Conservation (phyloP, 192 early-diverging fungal species). For the Umbelopsis ramanniana region DNA sequence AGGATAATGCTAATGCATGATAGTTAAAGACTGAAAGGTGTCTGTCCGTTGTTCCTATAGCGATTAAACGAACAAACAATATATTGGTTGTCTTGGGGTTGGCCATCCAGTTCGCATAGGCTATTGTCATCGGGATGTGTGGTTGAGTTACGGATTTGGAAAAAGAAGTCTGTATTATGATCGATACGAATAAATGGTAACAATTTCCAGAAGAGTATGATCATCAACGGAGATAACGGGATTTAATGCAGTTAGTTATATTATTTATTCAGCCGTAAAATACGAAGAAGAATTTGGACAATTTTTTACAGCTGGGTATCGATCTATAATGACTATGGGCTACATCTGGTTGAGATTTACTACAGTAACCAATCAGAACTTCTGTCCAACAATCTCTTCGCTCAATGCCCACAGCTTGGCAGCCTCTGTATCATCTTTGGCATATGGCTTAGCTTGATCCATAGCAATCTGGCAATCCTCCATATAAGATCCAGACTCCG, state of each 20-base stretch:
- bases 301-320: too few relatives aligned
- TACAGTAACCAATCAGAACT: background rate
- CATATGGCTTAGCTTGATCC: background rate
- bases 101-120: too few relatives aligned
- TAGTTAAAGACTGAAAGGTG: constrained; percentile 17
- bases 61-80: constrained; percentile 41
- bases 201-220: too few relatives aligned
- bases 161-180: too few relatives aligned
- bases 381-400: background rate
- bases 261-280: background rate
- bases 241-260: too few relatives aligned
- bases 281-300: background rate
- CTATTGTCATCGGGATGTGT: too few relatives aligned
- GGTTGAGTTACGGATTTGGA: too few relatives aligned
- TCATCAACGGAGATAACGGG: too few relatives aligned
- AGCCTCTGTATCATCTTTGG: background rate
- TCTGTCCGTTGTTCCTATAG: constrained; percentile 5
- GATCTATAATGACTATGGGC: too few relatives aligned
- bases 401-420: background rate
- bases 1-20: background rate
- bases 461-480: background rate
- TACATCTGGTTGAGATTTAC: too few relatives aligned
- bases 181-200: too few relatives aligned
- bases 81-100: constrained; percentile 58
- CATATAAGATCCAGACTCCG: background rate